phyloP scores from a whole-genome alignment of 1,139 yeast species.

The Pichia sp. region DNA sequence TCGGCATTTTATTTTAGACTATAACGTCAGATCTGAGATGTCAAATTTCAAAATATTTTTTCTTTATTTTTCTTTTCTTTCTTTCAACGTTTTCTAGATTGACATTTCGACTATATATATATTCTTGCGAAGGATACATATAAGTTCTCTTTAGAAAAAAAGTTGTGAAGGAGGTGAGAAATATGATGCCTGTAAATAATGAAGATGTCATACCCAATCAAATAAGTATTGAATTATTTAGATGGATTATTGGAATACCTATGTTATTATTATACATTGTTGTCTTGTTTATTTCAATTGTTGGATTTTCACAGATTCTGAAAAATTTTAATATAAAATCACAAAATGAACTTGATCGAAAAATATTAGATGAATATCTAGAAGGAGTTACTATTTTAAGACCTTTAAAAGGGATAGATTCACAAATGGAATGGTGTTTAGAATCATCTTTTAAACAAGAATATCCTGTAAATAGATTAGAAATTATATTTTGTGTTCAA shows the following conservation, averaged over 20 bases:
- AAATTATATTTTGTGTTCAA: conserved; percentile 73
- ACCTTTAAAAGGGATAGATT: conserved; percentile 81
- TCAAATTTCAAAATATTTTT: too few relatives aligned
- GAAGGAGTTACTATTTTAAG: conserved; percentile 77
- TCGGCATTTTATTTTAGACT: too few relatives aligned
- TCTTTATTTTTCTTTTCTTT: too few relatives aligned
- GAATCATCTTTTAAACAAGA: conserved; percentile 63
- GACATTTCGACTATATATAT: too few relatives aligned
- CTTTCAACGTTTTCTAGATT: too few relatives aligned
- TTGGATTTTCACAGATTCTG: conserved; percentile 44
- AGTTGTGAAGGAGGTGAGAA: not conserved
- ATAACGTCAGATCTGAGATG: too few relatives aligned
- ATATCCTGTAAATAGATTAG: conserved; percentile 54
- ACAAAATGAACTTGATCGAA: conserved; percentile 14
- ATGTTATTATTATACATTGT: conserved; percentile 24
- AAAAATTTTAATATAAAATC: conserved; percentile 31
- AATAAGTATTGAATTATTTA: not conserved
- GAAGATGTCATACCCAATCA: not conserved
- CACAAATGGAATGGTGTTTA: conserved; percentile 64
- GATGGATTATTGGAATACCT: conserved; percentile 1
- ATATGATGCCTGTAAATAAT: not conserved
- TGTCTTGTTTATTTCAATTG: conserved; percentile 38
- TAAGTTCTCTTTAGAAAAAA: too few relatives aligned
- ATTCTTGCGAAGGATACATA: too few relatives aligned
- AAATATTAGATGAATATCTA: conserved; percentile 20